phyloP scores from a whole-genome alignment of 2,329 filamentous ascomycete genomes.

The Penicillium paneum region DNA sequence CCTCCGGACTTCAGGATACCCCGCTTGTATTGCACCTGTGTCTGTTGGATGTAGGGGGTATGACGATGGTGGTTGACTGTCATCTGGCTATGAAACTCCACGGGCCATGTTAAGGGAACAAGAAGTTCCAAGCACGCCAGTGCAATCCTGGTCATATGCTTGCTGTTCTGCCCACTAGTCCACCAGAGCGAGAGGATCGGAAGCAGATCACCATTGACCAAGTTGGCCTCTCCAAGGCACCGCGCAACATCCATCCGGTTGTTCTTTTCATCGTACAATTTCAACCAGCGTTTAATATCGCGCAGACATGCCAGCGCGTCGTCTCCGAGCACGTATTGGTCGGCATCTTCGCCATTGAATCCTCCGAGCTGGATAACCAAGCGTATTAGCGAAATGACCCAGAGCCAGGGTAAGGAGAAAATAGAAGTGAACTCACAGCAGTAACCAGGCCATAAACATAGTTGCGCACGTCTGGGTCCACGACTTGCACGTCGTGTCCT shows the following conservation, averaged over 20 bases:
- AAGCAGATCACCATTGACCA: conserved; percentile 85
- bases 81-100: conserved; percentile 77
- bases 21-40: conserved; percentile 86
- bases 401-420: conserved; percentile 11
- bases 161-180: conserved; percentile 67
- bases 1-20: conserved; percentile 80
- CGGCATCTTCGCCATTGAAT: conserved; percentile 72
- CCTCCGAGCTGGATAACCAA: conserved; percentile 68
- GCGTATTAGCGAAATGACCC: conserved; percentile 12
- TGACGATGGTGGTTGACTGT: conserved; percentile 92
- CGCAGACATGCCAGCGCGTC: conserved; percentile 88
- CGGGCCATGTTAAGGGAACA: conserved; percentile 89
- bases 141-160: conserved; percentile 72
- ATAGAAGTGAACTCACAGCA: conserved; percentile 61
- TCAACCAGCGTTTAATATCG: conserved; percentile 92
- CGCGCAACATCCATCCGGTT: conserved; percentile 93
- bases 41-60: conserved; percentile 80
- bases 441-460: conserved; percentile 92
- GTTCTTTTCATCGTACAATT: conserved; percentile 87
- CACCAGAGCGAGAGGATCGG: conserved; percentile 84
- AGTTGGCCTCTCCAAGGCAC: conserved; percentile 84
- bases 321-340: conserved; percentile 84
- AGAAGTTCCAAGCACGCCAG: conserved; percentile 86
- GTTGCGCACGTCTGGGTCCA: conserved; percentile 89
- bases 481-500: conserved; percentile 53